Base-by-base conservation (phyloP, 1,284 basidiomycete genomes). In the Rhodotorula sp. region DNA sequence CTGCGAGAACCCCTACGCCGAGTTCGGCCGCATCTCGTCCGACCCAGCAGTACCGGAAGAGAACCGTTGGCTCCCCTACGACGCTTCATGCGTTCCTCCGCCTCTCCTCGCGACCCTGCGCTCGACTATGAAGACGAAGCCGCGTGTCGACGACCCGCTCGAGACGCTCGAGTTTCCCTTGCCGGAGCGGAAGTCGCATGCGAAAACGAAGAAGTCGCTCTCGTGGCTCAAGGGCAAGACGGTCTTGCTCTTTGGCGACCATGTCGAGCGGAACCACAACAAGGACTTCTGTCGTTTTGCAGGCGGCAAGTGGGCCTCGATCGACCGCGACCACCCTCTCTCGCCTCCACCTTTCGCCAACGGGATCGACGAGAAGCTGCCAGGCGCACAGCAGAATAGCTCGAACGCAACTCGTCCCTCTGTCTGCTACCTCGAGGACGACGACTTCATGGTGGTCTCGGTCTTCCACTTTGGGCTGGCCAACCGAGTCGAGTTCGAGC, bases 341-440 rank as follows among this genome's bases (percentile, higher is more conserved):
- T 74, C 73, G n/a, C 73, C 73, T 2, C 66, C 66, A 6, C 68
- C 58, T 1, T 74, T 74, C 62, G 62, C 53, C 46, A 74, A 74
- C 59, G 73, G 73, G 0, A 70, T 74, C 60, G 73, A 74, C 68
- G 73, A 74, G 64, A 72, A 71, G 64, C 52, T 65, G 13, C 39
- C 46, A 0, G 32, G 39, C 10, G 46, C 51, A 4, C 62, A 68
- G 24, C 47, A 55, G 32, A 47, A 62, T 8, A 57, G 27, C 27
- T 58, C 32, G 4, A 59, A 67, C 49, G 57, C 22, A 8, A 68
- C 66, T 36, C 52, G 73, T 24, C 73, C 73, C 3, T 29, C 61
- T 5, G 71, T 74, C 2, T 74, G 73, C 56, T 73, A 68, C 62
- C 17, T 72, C 39, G 65, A 67, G 36, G 62, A 70, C 39, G 70